Evolutionary conservation across 2,329 filamentous ascomycete species (phyloP).

Genomic region (Chaetomiaceae sp.): DNA sequence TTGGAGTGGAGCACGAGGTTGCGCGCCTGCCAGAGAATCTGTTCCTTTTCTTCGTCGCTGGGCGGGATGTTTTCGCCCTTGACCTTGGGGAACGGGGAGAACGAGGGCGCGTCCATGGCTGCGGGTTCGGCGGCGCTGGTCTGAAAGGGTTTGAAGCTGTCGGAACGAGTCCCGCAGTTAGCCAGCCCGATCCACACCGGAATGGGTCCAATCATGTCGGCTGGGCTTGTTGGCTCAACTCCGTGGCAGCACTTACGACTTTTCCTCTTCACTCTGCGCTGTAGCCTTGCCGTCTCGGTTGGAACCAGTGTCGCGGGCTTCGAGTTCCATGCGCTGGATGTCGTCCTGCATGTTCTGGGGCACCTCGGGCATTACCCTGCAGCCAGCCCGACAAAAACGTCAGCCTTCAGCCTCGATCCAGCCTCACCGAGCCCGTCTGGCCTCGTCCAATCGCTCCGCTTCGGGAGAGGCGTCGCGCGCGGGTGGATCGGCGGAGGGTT

Average conservation of each 20-base stretch:
- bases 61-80: constrained; percentile 85
- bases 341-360: constrained; percentile 95
- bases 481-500: constrained; percentile 11
- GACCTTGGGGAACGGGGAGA: constrained; percentile 88
- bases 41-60: constrained; percentile 90
- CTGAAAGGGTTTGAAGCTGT: constrained; percentile 42
- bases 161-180: constrained; percentile 17
- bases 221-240: background rate
- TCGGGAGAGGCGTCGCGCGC: constrained; percentile 4
- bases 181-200: constrained; percentile 15
- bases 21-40: constrained; percentile 79
- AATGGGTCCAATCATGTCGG: constrained; percentile 13
- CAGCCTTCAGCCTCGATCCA: constrained; percentile 23
- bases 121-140: constrained; percentile 35
- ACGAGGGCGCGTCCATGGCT: constrained; percentile 63
- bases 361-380: constrained; percentile 88
- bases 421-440: constrained; percentile 11
- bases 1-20: constrained; percentile 84
- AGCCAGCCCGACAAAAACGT: constrained; percentile 37
- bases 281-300: constrained; percentile 29
- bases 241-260: constrained; percentile 21
- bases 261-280: constrained; percentile 23
- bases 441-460: constrained; percentile 18
- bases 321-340: constrained; percentile 83
- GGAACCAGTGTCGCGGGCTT: constrained; percentile 54